phyloP scores from a whole-genome alignment of 768 basidiomycete species.

The Termitomyces eurrhizus region DNA sequence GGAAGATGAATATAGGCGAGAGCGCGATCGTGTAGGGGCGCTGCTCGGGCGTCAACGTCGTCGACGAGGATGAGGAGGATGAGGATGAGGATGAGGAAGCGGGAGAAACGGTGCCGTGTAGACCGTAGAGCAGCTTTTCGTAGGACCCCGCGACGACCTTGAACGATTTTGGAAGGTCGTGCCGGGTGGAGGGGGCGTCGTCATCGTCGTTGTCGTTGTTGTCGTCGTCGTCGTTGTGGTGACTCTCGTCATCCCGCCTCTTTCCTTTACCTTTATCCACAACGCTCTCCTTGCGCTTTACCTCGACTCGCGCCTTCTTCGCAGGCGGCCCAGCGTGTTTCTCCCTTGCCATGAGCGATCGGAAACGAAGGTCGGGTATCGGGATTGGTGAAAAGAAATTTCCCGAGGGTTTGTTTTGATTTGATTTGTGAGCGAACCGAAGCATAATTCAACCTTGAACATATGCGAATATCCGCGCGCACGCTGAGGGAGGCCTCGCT shows the following conservation, averaged over 20 bases:
- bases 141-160: constrained; percentile 91
- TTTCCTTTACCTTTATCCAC: background rate
- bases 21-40: constrained; percentile 28
- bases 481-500: background rate
- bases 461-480: too few species aligned
- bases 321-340: background rate
- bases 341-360: background rate
- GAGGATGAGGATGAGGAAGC: background rate
- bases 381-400: background rate
- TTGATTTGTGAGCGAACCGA: too few species aligned
- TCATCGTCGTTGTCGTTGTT: background rate
- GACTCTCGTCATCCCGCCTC: constrained; percentile 3
- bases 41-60: background rate
- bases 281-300: background rate
- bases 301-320: background rate
- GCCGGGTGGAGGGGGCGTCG: constrained; percentile 9
- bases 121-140: constrained; percentile 92
- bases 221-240: constrained; percentile 1
- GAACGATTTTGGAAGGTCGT: constrained; percentile 56
- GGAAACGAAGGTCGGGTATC: background rate
- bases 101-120: constrained; percentile 58
- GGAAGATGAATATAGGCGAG: constrained; percentile 91
- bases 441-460: too few species aligned
- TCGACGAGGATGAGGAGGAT: background rate
- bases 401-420: too few species aligned